phyloP scores from a whole-genome alignment of 768 basidiomycete genomes.

The Boletus edulis region DNA sequence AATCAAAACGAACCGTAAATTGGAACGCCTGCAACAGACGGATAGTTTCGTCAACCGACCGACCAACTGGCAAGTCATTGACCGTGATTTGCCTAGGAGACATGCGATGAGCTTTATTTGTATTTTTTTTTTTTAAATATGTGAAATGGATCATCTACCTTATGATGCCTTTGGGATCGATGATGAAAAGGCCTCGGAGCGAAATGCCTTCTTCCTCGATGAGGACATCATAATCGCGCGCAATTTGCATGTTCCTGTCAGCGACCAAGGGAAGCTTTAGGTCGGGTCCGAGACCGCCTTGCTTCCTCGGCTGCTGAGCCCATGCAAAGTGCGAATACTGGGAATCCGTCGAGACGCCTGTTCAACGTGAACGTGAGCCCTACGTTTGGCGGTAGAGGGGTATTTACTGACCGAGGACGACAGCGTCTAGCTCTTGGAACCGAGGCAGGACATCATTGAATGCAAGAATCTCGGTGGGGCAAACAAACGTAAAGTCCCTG shows the following conservation, averaged over 20 bases:
- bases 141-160: slow-evolving; percentile 37
- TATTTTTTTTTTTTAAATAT: too few relatives aligned
- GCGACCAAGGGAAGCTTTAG: slow-evolving; percentile 82
- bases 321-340: slow-evolving; percentile 87
- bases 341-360: slow-evolving; percentile 86
- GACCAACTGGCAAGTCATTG: slow-evolving; percentile 94
- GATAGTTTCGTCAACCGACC: slow-evolving; percentile 90
- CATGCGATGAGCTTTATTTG: background rate
- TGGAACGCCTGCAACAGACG: slow-evolving; percentile 94
- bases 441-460: slow-evolving; percentile 84
- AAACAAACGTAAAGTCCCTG: slow-evolving; percentile 88
- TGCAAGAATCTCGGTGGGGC: slow-evolving; percentile 94
- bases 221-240: slow-evolving; percentile 84
- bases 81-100: slow-evolving; percentile 71
- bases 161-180: slow-evolving; percentile 79
- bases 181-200: slow-evolving; percentile 83
- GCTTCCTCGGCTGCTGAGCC: slow-evolving; percentile 76
- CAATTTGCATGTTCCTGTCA: slow-evolving; percentile 74
- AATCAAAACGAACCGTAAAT: slow-evolving; percentile 56
- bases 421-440: slow-evolving; percentile 72
- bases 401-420: slow-evolving; percentile 62
- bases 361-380: background rate
- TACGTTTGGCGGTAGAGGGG: too few relatives aligned
- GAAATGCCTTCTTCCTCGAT: slow-evolving; percentile 87
- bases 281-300: slow-evolving; percentile 89